phyloP scores from a whole-genome alignment of 2,329 filamentous ascomycete genomes.

The Gyromitra esculenta region DNA sequence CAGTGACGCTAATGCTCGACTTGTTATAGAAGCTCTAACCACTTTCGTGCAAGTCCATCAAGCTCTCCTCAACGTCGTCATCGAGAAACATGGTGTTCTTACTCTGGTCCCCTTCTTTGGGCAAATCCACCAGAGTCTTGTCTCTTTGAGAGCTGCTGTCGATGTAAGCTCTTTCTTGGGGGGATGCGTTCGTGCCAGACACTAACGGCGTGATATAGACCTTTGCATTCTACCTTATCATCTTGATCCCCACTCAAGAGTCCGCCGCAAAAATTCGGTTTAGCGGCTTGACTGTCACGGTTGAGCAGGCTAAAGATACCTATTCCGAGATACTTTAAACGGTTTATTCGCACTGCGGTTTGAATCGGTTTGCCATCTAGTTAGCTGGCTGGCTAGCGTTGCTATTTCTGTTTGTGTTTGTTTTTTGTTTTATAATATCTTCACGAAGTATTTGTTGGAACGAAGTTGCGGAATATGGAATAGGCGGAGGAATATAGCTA shows the following conservation, averaged over 20 bases:
- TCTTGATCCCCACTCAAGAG: slow-evolving; percentile 14
- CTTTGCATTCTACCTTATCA: slow-evolving; percentile 18
- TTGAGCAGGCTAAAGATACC: neutral
- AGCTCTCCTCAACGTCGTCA: slow-evolving; percentile 27
- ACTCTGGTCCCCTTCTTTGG: slow-evolving; percentile 29
- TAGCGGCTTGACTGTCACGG: neutral
- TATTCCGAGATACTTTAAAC: neutral
- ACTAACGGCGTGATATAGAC: neutral
- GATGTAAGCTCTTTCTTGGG: neutral
- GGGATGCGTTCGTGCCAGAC: neutral
- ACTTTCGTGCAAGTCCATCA: slow-evolving; percentile 32
- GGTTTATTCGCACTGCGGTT: neutral
- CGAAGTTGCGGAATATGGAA: neutral
- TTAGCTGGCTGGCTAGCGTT: neutral
- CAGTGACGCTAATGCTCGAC: slow-evolving; percentile 9
- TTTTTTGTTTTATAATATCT: neutral
- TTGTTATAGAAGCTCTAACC: slow-evolving; percentile 3
- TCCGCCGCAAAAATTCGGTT: neutral
- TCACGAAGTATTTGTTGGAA: neutral
- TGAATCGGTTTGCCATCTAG: neutral
- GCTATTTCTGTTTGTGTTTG: neutral
- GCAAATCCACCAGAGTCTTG: slow-evolving; percentile 21
- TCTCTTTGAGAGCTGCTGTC: slow-evolving; percentile 1
- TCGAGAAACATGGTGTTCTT: slow-evolving; percentile 28
- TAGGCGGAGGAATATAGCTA: neutral